These are phyloP conservation scores for Pichia sp. DNA, from an alignment of 1,139 yeast species.

Conservation along the genomic window DNA sequence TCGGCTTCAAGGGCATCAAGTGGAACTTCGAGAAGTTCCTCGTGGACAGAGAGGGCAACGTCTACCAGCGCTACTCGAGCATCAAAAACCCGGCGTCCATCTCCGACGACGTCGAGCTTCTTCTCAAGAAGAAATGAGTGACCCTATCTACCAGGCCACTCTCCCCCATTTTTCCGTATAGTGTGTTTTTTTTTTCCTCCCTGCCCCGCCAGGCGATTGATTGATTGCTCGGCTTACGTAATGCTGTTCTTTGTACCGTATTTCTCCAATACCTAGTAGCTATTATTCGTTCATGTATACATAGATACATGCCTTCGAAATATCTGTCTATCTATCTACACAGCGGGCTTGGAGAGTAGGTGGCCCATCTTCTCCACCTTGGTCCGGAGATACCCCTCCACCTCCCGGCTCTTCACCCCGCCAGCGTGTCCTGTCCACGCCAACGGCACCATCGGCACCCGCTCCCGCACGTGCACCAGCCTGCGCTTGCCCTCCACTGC, in stretches of 20 bases:
- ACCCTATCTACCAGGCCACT: slow-evolving; percentile 39
- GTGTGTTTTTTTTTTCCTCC: neutral
- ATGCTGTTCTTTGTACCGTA: too few relatives aligned
- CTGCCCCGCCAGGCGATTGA: too few relatives aligned
- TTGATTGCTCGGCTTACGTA: neutral
- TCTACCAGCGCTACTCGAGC: slow-evolving; percentile 66
- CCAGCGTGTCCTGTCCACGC: slow-evolving; percentile 66
- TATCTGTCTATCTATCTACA: neutral
- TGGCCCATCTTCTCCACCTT: slow-evolving; percentile 98
- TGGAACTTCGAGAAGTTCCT: slow-evolving; percentile 97
- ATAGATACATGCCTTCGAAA: too few relatives aligned
- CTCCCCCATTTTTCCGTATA: slow-evolving; percentile 47
- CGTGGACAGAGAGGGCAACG: slow-evolving; percentile 67
- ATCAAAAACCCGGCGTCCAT: slow-evolving; percentile 56
- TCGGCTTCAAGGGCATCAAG: slow-evolving; percentile 77
- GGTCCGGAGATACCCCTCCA: slow-evolving; percentile 88
- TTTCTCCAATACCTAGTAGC: too few relatives aligned
- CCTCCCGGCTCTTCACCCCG: slow-evolving; percentile 80
- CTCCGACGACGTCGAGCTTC: slow-evolving; percentile 28
- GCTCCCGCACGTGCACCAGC: slow-evolving; percentile 66
- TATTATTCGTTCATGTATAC: neutral
- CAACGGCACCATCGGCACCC: slow-evolving; percentile 95
- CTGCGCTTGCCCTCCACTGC: slow-evolving; percentile 87
- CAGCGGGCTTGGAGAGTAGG: slow-evolving; percentile 55
- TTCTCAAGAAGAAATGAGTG: slow-evolving; percentile 30